Conservation (phyloP, 2,329 filamentous ascomycete species). For the Lecanicillium sp. region DNA sequence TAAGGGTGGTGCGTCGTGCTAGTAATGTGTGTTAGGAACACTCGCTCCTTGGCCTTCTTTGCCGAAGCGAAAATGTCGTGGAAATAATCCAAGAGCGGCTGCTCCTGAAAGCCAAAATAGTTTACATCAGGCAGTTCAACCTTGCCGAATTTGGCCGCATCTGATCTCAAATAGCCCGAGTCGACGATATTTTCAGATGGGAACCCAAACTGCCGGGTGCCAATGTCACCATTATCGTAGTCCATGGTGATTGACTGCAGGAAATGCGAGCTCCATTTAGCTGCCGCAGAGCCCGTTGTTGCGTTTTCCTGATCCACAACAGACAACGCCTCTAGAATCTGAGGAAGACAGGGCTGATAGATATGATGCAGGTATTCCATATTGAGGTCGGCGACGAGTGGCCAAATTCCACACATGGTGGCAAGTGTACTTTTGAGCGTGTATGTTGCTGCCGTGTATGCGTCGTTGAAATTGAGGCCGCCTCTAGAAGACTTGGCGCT, state of each 20-base stretch:
- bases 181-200: slow-evolving; percentile 16
- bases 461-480: slow-evolving; percentile 32
- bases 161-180: slow-evolving; percentile 20
- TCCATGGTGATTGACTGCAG: slow-evolving; percentile 24
- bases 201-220: slow-evolving; percentile 25
- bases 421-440: slow-evolving; percentile 35
- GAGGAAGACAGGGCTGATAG: slow-evolving; percentile 33
- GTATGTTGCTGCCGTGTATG: slow-evolving; percentile 32
- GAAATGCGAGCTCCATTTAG: slow-evolving; percentile 23
- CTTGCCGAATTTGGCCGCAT: slow-evolving; percentile 19
- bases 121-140: slow-evolving; percentile 23
- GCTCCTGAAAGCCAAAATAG: slow-evolving; percentile 25
- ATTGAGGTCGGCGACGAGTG: slow-evolving; percentile 34
- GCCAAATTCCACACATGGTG: slow-evolving; percentile 31
- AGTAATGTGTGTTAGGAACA: slow-evolving; percentile 27
- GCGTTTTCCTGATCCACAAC: slow-evolving; percentile 10
- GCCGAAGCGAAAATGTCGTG: slow-evolving; percentile 21
- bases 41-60: slow-evolving; percentile 19
- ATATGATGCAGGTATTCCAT: slow-evolving; percentile 31
- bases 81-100: slow-evolving; percentile 22
- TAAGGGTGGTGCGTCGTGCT: slow-evolving; percentile 28
- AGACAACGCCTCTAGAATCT: slow-evolving; percentile 20
- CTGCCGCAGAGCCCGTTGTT: slow-evolving; percentile 13
- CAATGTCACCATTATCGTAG: slow-evolving; percentile 24
- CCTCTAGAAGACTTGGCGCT: slow-evolving; percentile 17